Evolutionary conservation across 2,329 filamentous ascomycete species (phyloP), one percentile per base, ranked within the genome.

Genomic region (Tolypocladium inflatum): DNA sequence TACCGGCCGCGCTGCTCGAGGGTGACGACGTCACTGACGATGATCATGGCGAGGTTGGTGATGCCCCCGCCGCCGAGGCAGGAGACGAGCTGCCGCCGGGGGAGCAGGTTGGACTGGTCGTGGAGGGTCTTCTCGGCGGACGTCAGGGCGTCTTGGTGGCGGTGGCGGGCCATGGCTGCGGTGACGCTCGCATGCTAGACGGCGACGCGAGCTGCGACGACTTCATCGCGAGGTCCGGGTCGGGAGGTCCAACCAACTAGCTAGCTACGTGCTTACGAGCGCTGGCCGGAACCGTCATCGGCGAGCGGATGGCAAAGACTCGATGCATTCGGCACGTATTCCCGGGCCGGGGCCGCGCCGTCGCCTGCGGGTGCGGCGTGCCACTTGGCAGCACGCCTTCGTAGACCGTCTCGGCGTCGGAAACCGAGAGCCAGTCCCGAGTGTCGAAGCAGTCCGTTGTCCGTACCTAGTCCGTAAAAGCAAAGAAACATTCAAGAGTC

Each of bases 41-140:
- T 84, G 63, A 86, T 85, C 79, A 84, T 84, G 5, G 78, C 73
- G 52, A 86, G 68, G 26, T 80, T 82, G 35, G 76, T 78, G 54
- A 87, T 79, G 11, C 85, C 85, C 2, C 84, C 85, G 50, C 79
- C 80, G 11, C 81, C 84, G n/a, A 87, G 82, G 51, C 84, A 80
- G 48, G 76, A 63, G 13, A 82, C 57, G 4, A 82, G 70, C 61
- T 82, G 73, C 11, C 70, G 71, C 43, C 74, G 75, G 0, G 81
- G 80, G 2, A 86, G 73, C 21, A 84, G 75, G 59, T 85, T 82
- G 10, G 77, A 82, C 65, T 85, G 82, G 63, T 83, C 79, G 65
- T 80, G 76, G 45, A 80, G 69, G 15, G 72, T 71, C 62, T 70
- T 73, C 61, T 80, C 78, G 51, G 76, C 76, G 33, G 58, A 48